Base-by-base conservation (phyloP, 2,329 filamentous ascomycete species). In the Fusarium anthophilum region DNA sequence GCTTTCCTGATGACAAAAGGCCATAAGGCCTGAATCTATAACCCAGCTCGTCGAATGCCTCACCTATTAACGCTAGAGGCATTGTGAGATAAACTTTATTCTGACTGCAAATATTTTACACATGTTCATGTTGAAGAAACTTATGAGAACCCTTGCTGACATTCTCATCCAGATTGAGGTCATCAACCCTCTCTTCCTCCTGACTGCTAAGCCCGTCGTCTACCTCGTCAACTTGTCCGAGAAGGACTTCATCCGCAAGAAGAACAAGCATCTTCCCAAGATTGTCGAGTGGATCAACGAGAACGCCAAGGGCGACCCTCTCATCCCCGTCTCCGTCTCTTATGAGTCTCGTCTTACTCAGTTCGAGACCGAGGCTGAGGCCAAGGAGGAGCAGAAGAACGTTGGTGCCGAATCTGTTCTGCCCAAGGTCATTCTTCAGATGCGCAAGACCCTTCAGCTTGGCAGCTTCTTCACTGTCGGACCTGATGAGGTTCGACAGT, bases 41-140 rank as follows among this genome's bases (percentile, higher is more conserved):
- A 94, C 96, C 96, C 96, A 99, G 96, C 96, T 99, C 96, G 93
- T 98, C 92, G 96, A 98, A 92, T 91, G 89, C 90, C 93, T 93
- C 91, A 89, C 86, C 83, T 86, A 84, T 86, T 85, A 91, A 94
- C 91, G 89, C 89, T 93, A 94, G 93, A 88, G 77, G 88, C 88
- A 90, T 91, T 82, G 85, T 98, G 96, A 97, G 95, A 98, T 92
- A 88, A 93, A 88, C 86, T 90, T 88, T 85, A 86, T 83, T 91
- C 93, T 94, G 93, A 94, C 85, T 76, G 68, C 69, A 79, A 72
- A 69, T 60, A 57, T 47, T 53, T 45, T 26, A 56, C 44, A 56
- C 41, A 17, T 54, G 20, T 57, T 75, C 26, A 48, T 66, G 63
- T 54, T 56, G 51, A 17, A 41, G 53, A 32, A 45, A 41, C 32